Base-by-base conservation (phyloP, 345 rosid species). In the Chamaenerion angustifolium region DNA sequence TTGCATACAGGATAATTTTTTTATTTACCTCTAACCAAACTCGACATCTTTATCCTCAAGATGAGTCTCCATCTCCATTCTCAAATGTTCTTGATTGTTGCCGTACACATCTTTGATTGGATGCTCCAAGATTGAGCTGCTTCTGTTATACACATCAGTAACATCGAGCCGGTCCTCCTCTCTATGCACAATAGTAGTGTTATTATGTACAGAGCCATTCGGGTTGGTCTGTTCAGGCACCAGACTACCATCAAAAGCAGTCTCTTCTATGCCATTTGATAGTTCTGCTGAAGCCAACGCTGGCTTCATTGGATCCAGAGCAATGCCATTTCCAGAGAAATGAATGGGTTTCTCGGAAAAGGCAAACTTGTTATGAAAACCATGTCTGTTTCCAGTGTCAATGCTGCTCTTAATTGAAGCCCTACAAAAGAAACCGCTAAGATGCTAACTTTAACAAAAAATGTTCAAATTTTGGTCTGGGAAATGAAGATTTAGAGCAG, bases 61-160 rank as follows among this genome's bases (percentile, higher is more conserved):
- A 67, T 58, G 74, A 62, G 62, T 71, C 70, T 75, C 76, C 73
- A 62, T 71, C 70, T 75, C 76, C 73, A 62, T 57, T 60, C 64
- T 69, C 62, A 42, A 69, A 66, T 68, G 65, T 61, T 70, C 70
- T 31, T 64, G 63, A 2, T 5, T 23, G 59, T 68, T 59, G 18
- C 47, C 75, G 73, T 82, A 66, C 79, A 82, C 83, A 79, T 62
- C 54, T 72, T 61, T 70, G 61, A 64, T 74, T 48, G 68, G 76
- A 54, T 57, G 79, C 68, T 76, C 85, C 64, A 55, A 60, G 42
- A 57, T 61, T 51, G 42, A 68, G 71, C 72, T 72, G 60, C 71
- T 80, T 54, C 58, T 74, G 64, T 68, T 69, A 76, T 77, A 70
- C 76, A 75, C 86, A 79, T 45, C 53, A 49, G 54, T 50, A 50